phyloP scores from a whole-genome alignment of 2,329 filamentous ascomycete species.

The Fusarium clavum region DNA sequence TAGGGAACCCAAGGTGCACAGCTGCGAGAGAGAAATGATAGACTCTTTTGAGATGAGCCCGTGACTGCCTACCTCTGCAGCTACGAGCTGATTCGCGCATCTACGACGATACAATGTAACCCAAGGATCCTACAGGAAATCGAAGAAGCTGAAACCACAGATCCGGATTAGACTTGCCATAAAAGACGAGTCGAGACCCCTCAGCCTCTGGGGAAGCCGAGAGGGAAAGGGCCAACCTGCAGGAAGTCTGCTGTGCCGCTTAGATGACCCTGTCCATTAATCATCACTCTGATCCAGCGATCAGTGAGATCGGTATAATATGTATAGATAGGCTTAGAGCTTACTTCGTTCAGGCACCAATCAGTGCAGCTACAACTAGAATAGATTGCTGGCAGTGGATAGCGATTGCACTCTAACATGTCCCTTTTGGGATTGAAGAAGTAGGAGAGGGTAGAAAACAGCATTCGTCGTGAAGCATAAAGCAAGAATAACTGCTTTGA shows the following conservation, averaged over 20 bases:
- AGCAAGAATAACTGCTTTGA: no score
- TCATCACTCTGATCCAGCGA: neutral
- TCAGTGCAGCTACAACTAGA: neutral
- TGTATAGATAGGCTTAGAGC: neutral
- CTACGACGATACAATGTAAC: neutral
- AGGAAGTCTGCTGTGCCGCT: neutral
- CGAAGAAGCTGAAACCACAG: neutral
- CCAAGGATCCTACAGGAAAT: accelerated
- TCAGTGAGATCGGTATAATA: neutral
- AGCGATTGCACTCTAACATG: no score
- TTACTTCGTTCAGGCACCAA: neutral
- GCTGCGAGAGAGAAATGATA: no score
- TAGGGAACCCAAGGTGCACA: no score
- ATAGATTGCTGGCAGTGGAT: no score
- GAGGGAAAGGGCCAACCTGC: neutral
- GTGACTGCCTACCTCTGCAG: accelerated
- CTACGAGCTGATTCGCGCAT: neutral
- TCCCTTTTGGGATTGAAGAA: no score
- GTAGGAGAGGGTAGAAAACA: no score
- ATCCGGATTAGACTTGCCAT: neutral
- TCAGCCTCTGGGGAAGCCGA: neutral
- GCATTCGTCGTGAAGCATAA: no score
- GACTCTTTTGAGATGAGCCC: no score
- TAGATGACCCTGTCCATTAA: neutral
- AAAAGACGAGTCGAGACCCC: neutral